These are phyloP conservation scores for Rhodomyrtus psidioides DNA, from an alignment of 441 rosid genomes.

Conservation along the genomic window DNA sequence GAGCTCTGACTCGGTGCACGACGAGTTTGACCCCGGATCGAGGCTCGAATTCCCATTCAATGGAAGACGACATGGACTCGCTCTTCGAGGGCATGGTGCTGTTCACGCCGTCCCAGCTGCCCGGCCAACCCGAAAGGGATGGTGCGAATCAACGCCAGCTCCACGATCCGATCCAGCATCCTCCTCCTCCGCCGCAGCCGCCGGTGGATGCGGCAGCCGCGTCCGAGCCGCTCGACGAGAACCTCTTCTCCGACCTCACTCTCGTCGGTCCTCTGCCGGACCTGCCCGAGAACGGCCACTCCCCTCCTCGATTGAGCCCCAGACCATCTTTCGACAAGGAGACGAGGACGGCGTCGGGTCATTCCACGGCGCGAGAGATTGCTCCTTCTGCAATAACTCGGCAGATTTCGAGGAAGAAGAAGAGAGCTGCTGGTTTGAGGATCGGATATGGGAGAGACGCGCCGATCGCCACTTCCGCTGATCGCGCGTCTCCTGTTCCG, in stretches of 20 bases:
- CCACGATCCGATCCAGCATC: conserved; percentile 5
- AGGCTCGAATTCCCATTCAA: background rate
- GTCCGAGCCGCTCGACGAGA: conserved; percentile 59
- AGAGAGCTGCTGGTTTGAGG: conserved; percentile 58
- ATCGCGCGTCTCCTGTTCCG: background rate
- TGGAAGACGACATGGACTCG: conserved; percentile 54
- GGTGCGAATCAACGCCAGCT: conserved; percentile 8
- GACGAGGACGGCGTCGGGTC: background rate
- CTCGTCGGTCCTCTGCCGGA: conserved; percentile 29
- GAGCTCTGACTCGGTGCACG: background rate
- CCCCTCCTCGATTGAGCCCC: conserved; percentile 3
- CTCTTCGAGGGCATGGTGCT: conserved; percentile 88
- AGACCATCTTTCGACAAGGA: background rate
- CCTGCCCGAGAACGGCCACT: conserved; percentile 3
- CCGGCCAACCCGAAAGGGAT: conserved; percentile 1
- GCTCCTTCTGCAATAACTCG: conserved; percentile 14
- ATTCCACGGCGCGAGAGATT: background rate
- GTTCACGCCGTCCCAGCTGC: conserved; percentile 50
- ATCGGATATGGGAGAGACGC: conserved; percentile 60
- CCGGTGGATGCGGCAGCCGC: background rate
- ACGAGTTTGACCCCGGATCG: background rate
- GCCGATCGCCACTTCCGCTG: background rate
- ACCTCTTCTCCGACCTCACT: conserved; percentile 71
- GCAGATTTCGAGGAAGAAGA: conserved; percentile 70
- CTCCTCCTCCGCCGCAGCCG: background rate